A percentile compares a stretch with the other conserved stretches of the same genome.
These are phyloP conservation scores for Eremomyces bilateralis DNA, from an alignment of 495 filamentous ascomycete genomes.

Conservation along the genomic window DNA sequence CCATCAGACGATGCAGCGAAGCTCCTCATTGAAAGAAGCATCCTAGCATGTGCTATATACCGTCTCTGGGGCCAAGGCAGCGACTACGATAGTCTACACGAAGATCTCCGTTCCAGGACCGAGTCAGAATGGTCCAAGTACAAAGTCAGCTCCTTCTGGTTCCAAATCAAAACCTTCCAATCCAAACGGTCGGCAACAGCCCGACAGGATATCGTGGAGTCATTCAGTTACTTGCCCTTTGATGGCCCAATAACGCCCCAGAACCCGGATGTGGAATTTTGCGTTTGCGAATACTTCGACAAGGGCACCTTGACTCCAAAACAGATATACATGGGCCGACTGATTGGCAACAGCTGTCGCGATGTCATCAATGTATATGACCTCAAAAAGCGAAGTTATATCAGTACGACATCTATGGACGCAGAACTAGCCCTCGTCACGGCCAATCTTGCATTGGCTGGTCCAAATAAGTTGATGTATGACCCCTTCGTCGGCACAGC, in stretches of 20 bases:
- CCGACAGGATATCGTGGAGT: conserved; percentile 52
- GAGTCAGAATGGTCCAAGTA: conserved; percentile 43
- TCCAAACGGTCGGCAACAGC: conserved; percentile 35
- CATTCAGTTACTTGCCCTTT: conserved; percentile 60
- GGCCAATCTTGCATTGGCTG: conserved; percentile 70
- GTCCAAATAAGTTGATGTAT: conserved; percentile 62
- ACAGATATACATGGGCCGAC: conserved; percentile 47
- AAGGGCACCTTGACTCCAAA: conserved; percentile 32
- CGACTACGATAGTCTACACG: conserved; percentile 47
- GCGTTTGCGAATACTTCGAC: conserved; percentile 59
- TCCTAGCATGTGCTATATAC: conserved; percentile 61
- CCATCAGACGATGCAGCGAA: conserved; percentile 40
- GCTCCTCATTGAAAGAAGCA: conserved; percentile 46
- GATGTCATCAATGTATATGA: conserved; percentile 54
- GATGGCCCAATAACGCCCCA: conserved; percentile 53
- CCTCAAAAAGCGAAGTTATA: conserved; percentile 80
- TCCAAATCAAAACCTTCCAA: conserved; percentile 58
- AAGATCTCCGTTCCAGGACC: conserved; percentile 32
- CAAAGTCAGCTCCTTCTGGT: conserved; percentile 45
- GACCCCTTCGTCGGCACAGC: conserved; percentile 94
- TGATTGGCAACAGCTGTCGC: conserved; percentile 37
- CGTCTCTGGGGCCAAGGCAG: conserved; percentile 68
- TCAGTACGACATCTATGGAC: conserved; percentile 93
- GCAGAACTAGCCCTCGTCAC: conserved; percentile 80
- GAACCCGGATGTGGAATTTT: conserved; percentile 48